phyloP scores from a whole-genome alignment of 305 asterid species.

The Fraxinus angustifolia region DNA sequence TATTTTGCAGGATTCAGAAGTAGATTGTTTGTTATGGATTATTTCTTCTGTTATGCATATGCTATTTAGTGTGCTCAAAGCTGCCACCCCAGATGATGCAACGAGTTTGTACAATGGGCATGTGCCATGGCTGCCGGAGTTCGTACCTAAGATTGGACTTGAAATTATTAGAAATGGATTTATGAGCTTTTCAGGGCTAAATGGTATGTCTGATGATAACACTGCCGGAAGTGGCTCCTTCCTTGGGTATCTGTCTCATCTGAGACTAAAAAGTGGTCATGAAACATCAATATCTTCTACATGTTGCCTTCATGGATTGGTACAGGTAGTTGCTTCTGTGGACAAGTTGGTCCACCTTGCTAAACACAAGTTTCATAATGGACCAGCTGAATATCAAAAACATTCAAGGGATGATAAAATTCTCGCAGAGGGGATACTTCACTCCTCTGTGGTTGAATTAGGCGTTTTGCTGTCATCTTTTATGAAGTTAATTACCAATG shows the following conservation, averaged over 20 bases:
- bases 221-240: constrained; percentile 42
- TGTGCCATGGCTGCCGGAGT: constrained; percentile 84
- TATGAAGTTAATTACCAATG: constrained; percentile 34
- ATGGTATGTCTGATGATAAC: constrained; percentile 17
- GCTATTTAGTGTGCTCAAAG: constrained; percentile 65
- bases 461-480: constrained; percentile 38
- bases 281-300: constrained; percentile 66
- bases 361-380: constrained; percentile 41
- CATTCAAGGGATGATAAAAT: constrained; percentile 49
- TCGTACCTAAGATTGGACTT: constrained; percentile 78
- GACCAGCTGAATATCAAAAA: constrained; percentile 26
- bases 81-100: constrained; percentile 54
- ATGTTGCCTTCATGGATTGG: constrained; percentile 79
- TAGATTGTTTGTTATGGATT: constrained; percentile 60
- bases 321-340: constrained; percentile 49
- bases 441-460: constrained; percentile 46
- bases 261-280: constrained; percentile 41
- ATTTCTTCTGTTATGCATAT: constrained; percentile 69
- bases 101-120: constrained; percentile 28
- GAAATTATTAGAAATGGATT: constrained; percentile 51
- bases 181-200: constrained; percentile 37
- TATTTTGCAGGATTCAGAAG: constrained; percentile 38
- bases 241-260: constrained; percentile 46
- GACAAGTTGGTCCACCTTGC: constrained; percentile 66
- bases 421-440: constrained; percentile 65